Conservation (phyloP, 73 alveolate genomes). For the Paramecium biaurelia region DNA sequence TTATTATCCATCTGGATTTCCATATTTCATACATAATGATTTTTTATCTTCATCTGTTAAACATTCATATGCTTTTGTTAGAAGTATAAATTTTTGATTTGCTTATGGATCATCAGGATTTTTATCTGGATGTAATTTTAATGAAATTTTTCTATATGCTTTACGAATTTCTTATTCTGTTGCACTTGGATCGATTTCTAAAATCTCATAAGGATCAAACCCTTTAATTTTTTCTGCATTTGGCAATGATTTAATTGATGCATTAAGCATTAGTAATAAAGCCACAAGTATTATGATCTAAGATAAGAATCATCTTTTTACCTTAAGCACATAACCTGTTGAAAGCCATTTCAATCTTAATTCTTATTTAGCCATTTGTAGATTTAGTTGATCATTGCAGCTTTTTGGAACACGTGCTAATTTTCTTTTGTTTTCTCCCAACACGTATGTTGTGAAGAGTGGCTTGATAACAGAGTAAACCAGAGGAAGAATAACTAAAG, state of each 20-base stretch:
- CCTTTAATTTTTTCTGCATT: conserved; percentile 71
- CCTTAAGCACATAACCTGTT: background rate
- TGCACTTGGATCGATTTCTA: conserved; percentile 72
- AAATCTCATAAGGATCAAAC: conserved; percentile 81
- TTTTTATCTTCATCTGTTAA: conserved; percentile 75
- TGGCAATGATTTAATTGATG: conserved; percentile 38
- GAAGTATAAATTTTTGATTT: conserved; percentile 70
- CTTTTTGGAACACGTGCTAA: conserved; percentile 16
- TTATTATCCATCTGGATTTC: conserved; percentile 80
- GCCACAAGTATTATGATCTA: background rate
- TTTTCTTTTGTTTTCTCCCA: conserved; percentile 23
- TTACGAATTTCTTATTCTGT: conserved; percentile 67
- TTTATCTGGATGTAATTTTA: conserved; percentile 79
- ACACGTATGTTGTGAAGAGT: background rate
- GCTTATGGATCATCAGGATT: conserved; percentile 80
- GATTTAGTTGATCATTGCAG: background rate
- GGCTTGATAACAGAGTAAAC: conserved; percentile 19
- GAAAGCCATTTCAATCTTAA: background rate
- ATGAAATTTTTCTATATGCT: conserved; percentile 73
- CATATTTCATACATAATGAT: conserved; percentile 75
- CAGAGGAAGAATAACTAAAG: conserved; percentile 22
- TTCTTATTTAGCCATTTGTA: background rate
- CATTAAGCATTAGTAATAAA: conserved; percentile 10
- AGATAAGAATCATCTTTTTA: background rate
- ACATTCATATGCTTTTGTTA: conserved; percentile 78